Base-by-base conservation (phyloP, 768 basidiomycete species). In the Suillus fuscotomentosus region DNA sequence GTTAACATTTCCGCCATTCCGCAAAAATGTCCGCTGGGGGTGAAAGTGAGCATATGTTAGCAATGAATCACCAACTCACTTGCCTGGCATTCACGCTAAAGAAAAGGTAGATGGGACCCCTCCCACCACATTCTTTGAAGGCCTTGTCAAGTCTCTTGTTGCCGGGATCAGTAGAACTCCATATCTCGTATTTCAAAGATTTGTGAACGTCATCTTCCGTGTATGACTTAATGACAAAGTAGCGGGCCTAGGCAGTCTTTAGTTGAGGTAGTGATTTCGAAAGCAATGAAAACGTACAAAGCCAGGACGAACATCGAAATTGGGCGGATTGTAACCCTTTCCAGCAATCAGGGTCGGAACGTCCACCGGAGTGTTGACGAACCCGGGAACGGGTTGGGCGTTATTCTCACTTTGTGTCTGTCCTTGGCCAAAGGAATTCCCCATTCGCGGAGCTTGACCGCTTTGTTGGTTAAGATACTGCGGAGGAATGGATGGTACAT, bases 131-230 rank as follows among this genome's bases (percentile, higher is more conserved):
- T 75, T 99, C 97, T 73, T 94, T 93, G 84, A 97, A 99, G 0
- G 97, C 97, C 74, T 94, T 94, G 75, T 99, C 97, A 17, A 99
- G 87, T 42, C 97, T 84, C 79, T 99, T 97, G 74, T 99, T 99
- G 2, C 97, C 97, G 1, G 95, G 92, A 73, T 95, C 94, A 0
- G 96, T 97, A 10, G 95, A 97, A 66, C 94, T 94, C 96, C 96
- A 97, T 57, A 98, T 97, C 76, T 97, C 95, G 69, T 97, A 96
- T 72, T 97, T 97, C 71, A 97, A 84, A 17, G 94, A 96, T 76
- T 99, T 99, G 80, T 99, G 97, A 1, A 99, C 97, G 72, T 99
- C 97, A 71, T 98, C 97, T 76, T 99, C 97, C 1, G 97, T 99
- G 78, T 96, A 99, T 0, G 94, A 97, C 76, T 99, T 99, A 83